Evolutionary conservation across 2,329 filamentous ascomycete genomes (phyloP).

Genomic region (Atkinsonella texensis): DNA sequence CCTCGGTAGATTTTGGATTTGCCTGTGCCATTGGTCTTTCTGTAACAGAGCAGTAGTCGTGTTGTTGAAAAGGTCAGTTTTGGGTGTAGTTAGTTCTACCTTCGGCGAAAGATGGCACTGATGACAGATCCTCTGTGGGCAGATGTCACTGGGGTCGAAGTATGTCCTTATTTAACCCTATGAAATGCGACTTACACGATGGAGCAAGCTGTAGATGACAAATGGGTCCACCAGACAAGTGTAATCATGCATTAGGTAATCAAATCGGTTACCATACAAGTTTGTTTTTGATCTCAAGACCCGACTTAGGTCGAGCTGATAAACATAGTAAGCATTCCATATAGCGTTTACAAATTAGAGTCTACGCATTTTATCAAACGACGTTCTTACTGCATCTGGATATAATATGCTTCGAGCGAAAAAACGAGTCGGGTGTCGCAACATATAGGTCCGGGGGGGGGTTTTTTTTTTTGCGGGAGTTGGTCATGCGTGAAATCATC

Average conservation of each 20-base stretch:
- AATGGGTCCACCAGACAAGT: background rate
- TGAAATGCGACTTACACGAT: background rate
- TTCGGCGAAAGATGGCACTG: too few species aligned
- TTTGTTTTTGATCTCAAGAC: too few species aligned
- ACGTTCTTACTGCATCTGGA: too few species aligned
- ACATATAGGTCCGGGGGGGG: too few species aligned
- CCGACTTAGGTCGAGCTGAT: too few species aligned
- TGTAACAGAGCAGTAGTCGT: background rate
- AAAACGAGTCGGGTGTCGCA: too few species aligned
- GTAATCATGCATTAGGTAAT: constrained; percentile 1
- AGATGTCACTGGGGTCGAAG: too few species aligned
- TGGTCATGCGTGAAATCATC: constrained; percentile 79
- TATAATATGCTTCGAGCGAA: too few species aligned
- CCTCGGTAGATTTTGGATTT: background rate
- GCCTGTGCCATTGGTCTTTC: constrained; percentile 2
- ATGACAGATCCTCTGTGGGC: too few species aligned
- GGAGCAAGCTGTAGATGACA: background rate
- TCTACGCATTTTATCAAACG: too few species aligned
- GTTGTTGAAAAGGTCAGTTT: background rate
- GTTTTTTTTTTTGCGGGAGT: background rate
- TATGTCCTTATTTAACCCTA: background rate
- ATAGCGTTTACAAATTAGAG: too few species aligned
- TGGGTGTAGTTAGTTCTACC: background rate
- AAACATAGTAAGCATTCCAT: too few species aligned
- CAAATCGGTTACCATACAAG: background rate